Base-by-base conservation (phyloP, 345 rosid species). In the Hevea brasiliensis region DNA sequence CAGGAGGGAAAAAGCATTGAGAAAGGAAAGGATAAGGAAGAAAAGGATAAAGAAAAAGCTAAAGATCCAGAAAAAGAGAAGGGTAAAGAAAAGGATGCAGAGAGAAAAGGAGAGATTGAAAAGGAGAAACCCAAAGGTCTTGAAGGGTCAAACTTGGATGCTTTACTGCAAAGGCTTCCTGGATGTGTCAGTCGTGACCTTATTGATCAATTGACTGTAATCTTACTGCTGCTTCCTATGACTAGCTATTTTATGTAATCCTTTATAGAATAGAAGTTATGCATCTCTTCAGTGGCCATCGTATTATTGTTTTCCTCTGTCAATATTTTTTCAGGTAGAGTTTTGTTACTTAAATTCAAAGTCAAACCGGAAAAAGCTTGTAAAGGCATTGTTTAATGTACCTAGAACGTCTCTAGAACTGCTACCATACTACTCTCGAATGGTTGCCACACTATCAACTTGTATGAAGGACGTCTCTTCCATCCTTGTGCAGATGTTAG, bases 121-220 rank as follows among this genome's bases (percentile, higher is more conserved):
- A 95, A 91, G 85, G 98, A 95, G 77, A 93, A 91, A 81, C 88
- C 86, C 65, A 95, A 90, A 88, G 88, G 89, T 71, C 78, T 85
- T 70, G 99, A 95, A 77, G 99, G 93, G 73, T 82, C 98, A 65
- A 95, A 82, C 85, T 82, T 95, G 81, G 99, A 95, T 86, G 90
- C 98, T 75, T 76, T 96, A 68, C 74, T 93, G 83, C 99, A 90
- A 80, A 87, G 99, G 84, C 98, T 96, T 23, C 97, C 95, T 13
- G 94, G 98, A 75, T 93, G 94, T 45, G 96, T 96, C 60, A 85
- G 95, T 86, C 94, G 99, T 58, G 99, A 93, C 82, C 98, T 96
- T 72, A 96, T 96, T 73, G 99, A 96, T 85, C 99, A 96, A 74
- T 76, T 93, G 83, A 86, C 98, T 58, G 99, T 96, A 88, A 84